Evolutionary conservation across 2,329 filamentous ascomycete genomes (phyloP), one percentile per base, ranked within the genome.

Genomic region (Colletotrichum lindemuthianum): DNA sequence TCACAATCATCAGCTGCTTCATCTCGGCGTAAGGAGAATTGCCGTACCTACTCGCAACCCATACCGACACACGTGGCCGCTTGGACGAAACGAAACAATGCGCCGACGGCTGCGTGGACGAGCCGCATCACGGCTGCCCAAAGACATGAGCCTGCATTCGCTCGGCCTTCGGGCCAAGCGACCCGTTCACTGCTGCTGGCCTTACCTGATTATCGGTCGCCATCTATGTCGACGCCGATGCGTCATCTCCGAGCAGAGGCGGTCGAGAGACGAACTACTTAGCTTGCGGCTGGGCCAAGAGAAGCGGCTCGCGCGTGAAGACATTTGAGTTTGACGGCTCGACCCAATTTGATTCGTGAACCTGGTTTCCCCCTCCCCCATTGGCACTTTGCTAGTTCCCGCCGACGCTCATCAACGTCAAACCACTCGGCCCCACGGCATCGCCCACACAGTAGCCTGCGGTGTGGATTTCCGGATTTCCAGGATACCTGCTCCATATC

Each of bases 41-140:
- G 63, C 63, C 58, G 47, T 56, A 24, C n/a, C 40, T 43, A 45
- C 15, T 61, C 47, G 5, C 24, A 24, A 24, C 24, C 24, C 24
- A 24, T 24, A 24, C 24, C 24, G 4, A 24, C 45, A 49, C 63
- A 65, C 58, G 63, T 65, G 63, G 47, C 10, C 32, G 12, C 47
- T 57, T 45, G 63, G 63, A 57, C 63, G 63, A 65, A 65, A 65
- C 63, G 51, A 61, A 65, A 65, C 63, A 61, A 43, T 37, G 51
- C 36, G 45, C 58, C 50, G 47, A 56, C 52, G 37, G 51, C n/a
- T 33, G 15, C 47, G 50, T 53, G 45, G 59, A 45, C 41, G 16
- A 36, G 45, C 40, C 33, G 33, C 10, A 33, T 55, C 47, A 34
- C 40, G 36, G 47, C 41, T 32, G 16, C 24, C 50, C 13, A 24